A percentile compares a stretch with the other conserved stretches of the same genome.
Evolutionary conservation across 176 grass and related monocot species (phyloP).

Genomic region (Musa schizocarpa): DNA sequence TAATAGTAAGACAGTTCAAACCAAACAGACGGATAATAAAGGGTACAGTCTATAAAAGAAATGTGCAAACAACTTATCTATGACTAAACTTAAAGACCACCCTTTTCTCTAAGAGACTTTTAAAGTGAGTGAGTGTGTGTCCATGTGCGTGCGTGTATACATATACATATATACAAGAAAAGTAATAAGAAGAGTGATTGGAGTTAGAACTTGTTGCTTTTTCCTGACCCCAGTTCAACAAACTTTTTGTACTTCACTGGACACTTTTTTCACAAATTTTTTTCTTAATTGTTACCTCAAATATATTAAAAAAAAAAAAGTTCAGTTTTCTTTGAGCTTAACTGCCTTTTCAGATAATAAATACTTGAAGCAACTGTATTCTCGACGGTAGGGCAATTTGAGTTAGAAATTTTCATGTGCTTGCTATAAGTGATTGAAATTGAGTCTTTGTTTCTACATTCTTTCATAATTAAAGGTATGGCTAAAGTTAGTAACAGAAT

Average conservation of each 20-base stretch:
- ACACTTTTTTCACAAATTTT: background rate
- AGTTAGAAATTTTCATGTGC: background rate
- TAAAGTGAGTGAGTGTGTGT: too few relatives aligned
- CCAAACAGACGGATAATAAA: background rate
- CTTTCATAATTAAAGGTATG: too few relatives aligned
- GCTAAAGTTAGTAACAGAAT: background rate
- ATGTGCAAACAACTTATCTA: background rate
- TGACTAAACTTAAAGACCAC: background rate
- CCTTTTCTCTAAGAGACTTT: too few relatives aligned
- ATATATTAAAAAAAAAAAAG: background rate
- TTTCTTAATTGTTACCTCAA: too few relatives aligned
- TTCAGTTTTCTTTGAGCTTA: background rate
- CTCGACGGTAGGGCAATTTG: background rate
- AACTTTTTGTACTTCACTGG: background rate
- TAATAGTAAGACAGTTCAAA: background rate
- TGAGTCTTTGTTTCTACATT: background rate
- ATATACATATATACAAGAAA: too few relatives aligned
- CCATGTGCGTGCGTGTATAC: too few relatives aligned
- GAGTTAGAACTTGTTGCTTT: background rate
- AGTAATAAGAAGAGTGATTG: too few relatives aligned
- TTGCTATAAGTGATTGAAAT: too few relatives aligned
- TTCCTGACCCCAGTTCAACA: background rate
- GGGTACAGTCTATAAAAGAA: background rate
- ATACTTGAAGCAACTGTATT: too few relatives aligned
- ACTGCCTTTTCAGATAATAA: too few relatives aligned